Base-by-base conservation (phyloP, 2,329 filamentous ascomycete species). In the Cryphonectria nitschkei region DNA sequence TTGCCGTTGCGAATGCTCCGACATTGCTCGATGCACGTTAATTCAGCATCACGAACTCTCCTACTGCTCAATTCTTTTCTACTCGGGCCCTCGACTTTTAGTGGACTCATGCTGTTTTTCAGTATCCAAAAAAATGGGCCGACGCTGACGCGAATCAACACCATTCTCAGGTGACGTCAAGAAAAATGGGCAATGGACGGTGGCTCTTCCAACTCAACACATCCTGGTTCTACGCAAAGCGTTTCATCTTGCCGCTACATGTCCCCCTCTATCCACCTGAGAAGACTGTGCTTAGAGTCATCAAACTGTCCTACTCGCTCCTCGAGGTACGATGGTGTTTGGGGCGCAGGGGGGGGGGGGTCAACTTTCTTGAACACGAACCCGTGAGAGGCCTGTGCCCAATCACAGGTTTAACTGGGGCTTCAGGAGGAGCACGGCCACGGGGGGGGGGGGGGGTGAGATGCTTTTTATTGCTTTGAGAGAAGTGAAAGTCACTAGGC, bases 321-420 rank as follows among this genome's bases (percentile, higher is more conserved):
- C 16, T 14, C 16, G 2, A 46, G 43, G 8, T 41, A 16, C 19
- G 46, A 22, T 22, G 22, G 46, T n/a, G 8, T 22, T n/a, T 9
- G 43, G 14, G 16, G 43, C 2, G 19, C 19, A 6, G 46, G 22
- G 43, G 3, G 19, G 46, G 19, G 46, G 7, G 8, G 46, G 46
- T 50, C 46, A 29, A 68, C 58, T 62, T 68, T 52, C 26, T 16
- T 26, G 29, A 68, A 29, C 52, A 46, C 43, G 63, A 65, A 65
- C n/a, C 26, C 4, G 16, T 50, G 39, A 13, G 26, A 34, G n/a
- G 26, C 5, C 41, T 26, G 54, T 41, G 34, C 46, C 56, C 39
- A 68, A 68, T 61, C 54, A 63, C 11, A 54, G 50, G 22, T 26
- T 26, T 26, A 26, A 26, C 26, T 26, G 26, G 46, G 16, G 6